Percentiles rank a stretch among this genome's conserved stretches.
These are phyloP conservation scores for Rhizophagus sp. DNA, from an alignment of 192 early-diverging fungal genomes.

Conservation along the genomic window DNA sequence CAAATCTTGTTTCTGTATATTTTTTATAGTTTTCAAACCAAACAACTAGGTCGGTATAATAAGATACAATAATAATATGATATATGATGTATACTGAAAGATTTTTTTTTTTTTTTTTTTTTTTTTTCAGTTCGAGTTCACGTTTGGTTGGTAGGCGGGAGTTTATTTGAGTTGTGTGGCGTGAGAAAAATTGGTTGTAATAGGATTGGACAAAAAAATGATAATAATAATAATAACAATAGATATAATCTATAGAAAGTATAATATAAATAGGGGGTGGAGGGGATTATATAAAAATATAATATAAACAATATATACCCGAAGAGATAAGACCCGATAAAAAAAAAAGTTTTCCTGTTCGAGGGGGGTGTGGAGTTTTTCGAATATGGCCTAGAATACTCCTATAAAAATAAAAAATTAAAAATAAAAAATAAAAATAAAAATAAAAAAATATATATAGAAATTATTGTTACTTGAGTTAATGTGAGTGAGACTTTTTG, in stretches of 20 bases:
- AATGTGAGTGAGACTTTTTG: too few relatives aligned
- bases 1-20: slow-evolving; percentile 25
- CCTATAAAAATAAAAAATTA: background rate
- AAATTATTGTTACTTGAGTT: too few relatives aligned
- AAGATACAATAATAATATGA: too few relatives aligned
- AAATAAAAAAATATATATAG: background rate
- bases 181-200: slow-evolving; percentile 15
- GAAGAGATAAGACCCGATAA: background rate
- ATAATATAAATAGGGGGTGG: background rate
- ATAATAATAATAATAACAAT: background rate
- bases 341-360: background rate
- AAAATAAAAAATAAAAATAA: background rate
- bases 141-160: background rate
- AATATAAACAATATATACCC: slow-evolving; percentile 1
- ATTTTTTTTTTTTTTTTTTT: background rate
- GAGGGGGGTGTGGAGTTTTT: background rate
- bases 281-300: background rate
- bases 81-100: background rate
- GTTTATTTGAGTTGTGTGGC: background rate
- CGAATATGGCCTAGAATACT: background rate
- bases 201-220: background rate
- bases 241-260: background rate
- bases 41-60: background rate
- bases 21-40: slow-evolving; percentile 5
- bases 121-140: background rate